phyloP scores from a whole-genome alignment of 345 rosid genomes.

The Citrus cavaleriei region DNA sequence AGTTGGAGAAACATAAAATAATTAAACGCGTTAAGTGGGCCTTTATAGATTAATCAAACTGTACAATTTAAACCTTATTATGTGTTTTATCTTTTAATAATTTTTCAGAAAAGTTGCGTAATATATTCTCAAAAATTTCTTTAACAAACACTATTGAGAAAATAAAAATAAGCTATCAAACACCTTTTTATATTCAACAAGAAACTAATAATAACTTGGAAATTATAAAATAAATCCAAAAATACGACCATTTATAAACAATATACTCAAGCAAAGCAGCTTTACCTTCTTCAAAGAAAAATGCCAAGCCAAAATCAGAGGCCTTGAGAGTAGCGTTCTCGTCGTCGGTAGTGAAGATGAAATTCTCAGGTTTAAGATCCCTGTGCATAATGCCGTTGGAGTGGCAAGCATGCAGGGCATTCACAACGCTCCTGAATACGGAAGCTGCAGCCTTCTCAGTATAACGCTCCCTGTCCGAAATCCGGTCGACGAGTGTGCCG shows the following conservation, averaged over 20 bases:
- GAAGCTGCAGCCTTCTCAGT: constrained; percentile 79
- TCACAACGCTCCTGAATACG: constrained; percentile 55
- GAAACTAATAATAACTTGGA: no score
- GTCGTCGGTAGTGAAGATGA: constrained; percentile 61
- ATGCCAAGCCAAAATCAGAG: constrained; percentile 76
- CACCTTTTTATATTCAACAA: no score
- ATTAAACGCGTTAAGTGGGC: no score
- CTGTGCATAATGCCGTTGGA: constrained; percentile 46
- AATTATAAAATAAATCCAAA: no score
- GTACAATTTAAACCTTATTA: no score
- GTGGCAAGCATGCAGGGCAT: constrained; percentile 79
- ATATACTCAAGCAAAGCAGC: neutral
- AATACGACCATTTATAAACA: neutral
- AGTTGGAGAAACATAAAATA: no score
- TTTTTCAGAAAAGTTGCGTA: no score
- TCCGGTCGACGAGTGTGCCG: constrained; percentile 76
- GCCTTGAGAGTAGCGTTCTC: constrained; percentile 65
- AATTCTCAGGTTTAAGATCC: constrained; percentile 78
- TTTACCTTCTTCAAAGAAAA: constrained; percentile 49
- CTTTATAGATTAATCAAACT: no score
- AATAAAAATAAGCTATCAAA: no score
- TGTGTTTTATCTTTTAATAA: no score
- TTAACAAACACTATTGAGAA: no score
- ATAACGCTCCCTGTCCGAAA: constrained; percentile 59
- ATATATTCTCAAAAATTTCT: neutral